Evolutionary conservation across 805 yeast genomes (phyloP), one percentile per base, ranked within the genome.

Genomic region (Candida schatavii): DNA sequence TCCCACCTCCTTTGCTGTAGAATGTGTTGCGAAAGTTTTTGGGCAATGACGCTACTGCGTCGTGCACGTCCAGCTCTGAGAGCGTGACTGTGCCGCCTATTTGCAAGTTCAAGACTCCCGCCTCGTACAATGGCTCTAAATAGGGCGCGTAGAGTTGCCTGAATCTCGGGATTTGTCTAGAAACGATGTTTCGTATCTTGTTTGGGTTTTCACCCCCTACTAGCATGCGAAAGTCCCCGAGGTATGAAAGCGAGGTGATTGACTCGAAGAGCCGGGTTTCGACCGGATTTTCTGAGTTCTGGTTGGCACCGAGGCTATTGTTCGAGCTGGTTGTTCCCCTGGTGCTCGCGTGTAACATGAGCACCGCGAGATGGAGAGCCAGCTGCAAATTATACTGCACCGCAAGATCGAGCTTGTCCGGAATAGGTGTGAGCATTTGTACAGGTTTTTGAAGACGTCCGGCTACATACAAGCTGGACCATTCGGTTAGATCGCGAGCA

Each of bases 391-490:
- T 93, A 47, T 74, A 77, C 54, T 87, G 90, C 54, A 87, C 85
- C 54, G 85, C 70, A 42, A 83, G 77, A 42, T 78, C 71, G 5
- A 86, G 72, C 10, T 23, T 11, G 7, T 23, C 11, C 10, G 27
- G 10, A 23, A 7, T 23, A 53, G 77, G 71, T 1, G 83, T 72
- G 30, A 87, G 59, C 26, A 86, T 74, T 46, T 85, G 83, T 4
- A 91, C 95, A 0, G 99, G 99, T 55, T 93, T 93, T 53, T 93
- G 99, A 44, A 93, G 68, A 47, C 99, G 72, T 1, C 99, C 99
- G 2, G 97, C 95, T 15, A 93, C 56, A 54, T 93, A 93, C 52
- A 93, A 75, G 0, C 89, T 77, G 22, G 80, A 70, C 99, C 99
- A 93, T 42, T 83, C 78, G n/a, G 78, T 69, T 21, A 93, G 66